A percentile compares a stretch with the other conserved stretches of the same genome.
These are phyloP conservation scores for Microcos paniculata DNA, from an alignment of 345 rosid species.

Conservation along the genomic window DNA sequence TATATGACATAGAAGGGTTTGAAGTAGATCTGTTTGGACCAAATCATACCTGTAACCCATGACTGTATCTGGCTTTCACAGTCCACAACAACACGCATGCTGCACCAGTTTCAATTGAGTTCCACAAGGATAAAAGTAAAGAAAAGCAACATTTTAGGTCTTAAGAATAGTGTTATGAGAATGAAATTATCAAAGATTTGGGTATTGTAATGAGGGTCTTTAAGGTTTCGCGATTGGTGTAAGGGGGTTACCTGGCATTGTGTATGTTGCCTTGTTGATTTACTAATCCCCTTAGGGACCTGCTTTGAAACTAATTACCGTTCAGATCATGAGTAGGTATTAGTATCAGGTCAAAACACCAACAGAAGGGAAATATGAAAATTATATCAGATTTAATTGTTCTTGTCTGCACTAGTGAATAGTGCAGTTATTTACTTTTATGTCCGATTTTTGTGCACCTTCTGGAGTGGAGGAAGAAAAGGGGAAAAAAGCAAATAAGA, in stretches of 20 bases:
- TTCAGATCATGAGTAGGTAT: neutral
- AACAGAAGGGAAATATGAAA: neutral
- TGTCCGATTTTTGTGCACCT: neutral
- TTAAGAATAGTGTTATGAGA: neutral
- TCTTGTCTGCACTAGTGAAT: neutral
- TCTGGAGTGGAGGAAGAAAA: conserved; percentile 1
- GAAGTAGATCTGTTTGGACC: no score
- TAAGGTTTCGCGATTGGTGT: neutral
- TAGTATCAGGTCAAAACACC: neutral
- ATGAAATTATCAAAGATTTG: neutral
- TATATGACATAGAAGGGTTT: no score
- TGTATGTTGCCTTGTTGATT: neutral
- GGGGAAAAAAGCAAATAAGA: neutral
- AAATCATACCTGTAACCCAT: no score
- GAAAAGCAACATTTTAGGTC: neutral
- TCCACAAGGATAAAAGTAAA: neutral
- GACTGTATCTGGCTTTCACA: neutral
- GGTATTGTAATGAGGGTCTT: neutral
- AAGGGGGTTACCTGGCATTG: neutral
- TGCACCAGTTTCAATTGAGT: neutral
- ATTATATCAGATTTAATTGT: no score
- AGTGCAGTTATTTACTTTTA: neutral
- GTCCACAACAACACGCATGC: neutral
- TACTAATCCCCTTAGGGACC: neutral
- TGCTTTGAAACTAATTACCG: neutral